Percentiles rank a stretch among this genome's conserved stretches.
phyloP scores from a whole-genome alignment of 164 flowering plant species.

The Cinnamomum micranthum region DNA sequence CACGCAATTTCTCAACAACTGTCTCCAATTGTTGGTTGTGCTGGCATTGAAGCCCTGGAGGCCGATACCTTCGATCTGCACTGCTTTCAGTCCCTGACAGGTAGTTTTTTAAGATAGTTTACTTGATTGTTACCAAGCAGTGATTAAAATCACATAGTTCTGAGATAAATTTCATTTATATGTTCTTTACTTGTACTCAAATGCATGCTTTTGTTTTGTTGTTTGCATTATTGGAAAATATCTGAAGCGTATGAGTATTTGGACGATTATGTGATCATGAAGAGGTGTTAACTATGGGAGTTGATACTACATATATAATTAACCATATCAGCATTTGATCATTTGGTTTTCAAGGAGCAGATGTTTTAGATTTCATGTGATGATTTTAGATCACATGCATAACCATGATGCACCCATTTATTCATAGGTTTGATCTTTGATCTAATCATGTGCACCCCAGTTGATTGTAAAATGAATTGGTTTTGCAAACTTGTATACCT shows the following conservation, averaged over 20 bases:
- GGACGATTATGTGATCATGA: not conserved
- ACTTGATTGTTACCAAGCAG: not conserved
- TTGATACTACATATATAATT: no score
- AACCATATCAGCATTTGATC: no score
- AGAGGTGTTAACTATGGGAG: no score
- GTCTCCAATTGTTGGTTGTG: constrained; percentile 73
- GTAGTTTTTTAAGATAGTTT: constrained; percentile 21
- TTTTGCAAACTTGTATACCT: no score
- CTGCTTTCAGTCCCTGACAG: constrained; percentile 91
- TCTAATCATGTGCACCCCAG: not conserved
- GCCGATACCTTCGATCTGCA: constrained; percentile 95
- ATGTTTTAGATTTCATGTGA: no score
- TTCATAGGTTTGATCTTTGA: not conserved
- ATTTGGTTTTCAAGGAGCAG: no score
- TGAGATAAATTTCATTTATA: no score
- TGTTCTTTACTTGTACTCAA: not conserved
- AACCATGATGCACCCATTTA: not conserved
- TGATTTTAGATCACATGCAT: no score
- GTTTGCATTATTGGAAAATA: not conserved
- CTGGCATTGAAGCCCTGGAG: constrained; percentile 82
- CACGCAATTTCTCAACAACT: constrained; percentile 95
- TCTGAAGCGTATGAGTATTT: not conserved
- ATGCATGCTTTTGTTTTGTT: not conserved
- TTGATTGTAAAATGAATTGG: no score
- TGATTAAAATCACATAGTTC: no score